Evolutionary conservation across 2,329 filamentous ascomycete species (phyloP).

Genomic region (Metarhizium brunneum): DNA sequence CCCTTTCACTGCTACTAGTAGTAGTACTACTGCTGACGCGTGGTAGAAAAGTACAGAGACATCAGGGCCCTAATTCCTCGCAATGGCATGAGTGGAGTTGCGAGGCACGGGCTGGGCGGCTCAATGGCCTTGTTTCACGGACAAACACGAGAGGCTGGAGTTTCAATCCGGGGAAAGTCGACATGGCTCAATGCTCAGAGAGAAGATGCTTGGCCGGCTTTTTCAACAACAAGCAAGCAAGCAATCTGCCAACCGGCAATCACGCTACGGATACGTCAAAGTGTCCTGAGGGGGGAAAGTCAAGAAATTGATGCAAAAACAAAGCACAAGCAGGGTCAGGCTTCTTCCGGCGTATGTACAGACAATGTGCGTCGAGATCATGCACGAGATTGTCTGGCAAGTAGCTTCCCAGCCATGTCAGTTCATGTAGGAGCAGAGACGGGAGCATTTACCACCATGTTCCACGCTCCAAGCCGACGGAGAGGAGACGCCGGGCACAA

Average conservation of each 20-base stretch:
- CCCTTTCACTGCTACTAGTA: neutral
- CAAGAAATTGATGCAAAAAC: neutral
- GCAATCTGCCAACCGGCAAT: neutral
- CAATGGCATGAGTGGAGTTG: too few relatives aligned
- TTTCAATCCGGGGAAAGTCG: too few relatives aligned
- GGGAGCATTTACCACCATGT: neutral
- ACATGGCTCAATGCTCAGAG: too few relatives aligned
- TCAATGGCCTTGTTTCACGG: too few relatives aligned
- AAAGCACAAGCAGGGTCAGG: conserved; percentile 1
- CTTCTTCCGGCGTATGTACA: conserved; percentile 1
- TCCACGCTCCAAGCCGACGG: neutral
- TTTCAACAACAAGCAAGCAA: neutral
- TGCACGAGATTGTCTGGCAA: neutral
- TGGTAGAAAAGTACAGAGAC: neutral
- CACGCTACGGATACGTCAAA: neutral
- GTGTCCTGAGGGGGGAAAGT: neutral
- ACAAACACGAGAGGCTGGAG: too few relatives aligned
- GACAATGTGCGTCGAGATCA: neutral
- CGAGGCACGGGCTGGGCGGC: too few relatives aligned
- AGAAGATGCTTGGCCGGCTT: too few relatives aligned
- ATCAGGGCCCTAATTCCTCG: too few relatives aligned
- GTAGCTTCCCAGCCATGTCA: neutral
- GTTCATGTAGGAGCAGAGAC: conserved; percentile 1
- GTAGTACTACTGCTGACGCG: neutral
- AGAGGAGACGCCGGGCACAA: neutral